Evolutionary conservation across 306 rosid species (phyloP).

Genomic region (Cicer bijugum): DNA sequence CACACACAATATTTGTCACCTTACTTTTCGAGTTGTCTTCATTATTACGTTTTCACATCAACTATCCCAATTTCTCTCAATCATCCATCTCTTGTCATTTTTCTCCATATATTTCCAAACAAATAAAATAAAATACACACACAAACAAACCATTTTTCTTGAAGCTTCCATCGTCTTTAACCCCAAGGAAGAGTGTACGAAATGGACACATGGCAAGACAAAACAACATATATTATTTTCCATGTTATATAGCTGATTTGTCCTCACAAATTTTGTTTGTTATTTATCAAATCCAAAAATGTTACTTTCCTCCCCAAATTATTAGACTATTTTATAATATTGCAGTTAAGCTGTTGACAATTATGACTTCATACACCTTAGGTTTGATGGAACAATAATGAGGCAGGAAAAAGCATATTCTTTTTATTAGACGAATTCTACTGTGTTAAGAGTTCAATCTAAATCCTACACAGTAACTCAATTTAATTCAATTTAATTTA

Average conservation of each 20-base stretch:
- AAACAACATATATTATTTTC: neutral
- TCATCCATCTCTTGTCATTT: slow-evolving; percentile 6
- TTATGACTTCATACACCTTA: no score
- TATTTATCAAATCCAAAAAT: no score
- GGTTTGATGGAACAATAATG: no score
- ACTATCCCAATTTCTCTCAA: neutral
- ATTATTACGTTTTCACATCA: neutral
- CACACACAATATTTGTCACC: slow-evolving; percentile 25
- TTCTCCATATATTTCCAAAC: slow-evolving; percentile 19
- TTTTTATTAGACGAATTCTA: no score
- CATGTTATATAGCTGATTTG: neutral
- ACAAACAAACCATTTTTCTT: neutral
- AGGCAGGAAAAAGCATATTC: no score
- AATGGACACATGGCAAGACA: slow-evolving; percentile 18
- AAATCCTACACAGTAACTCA: no score
- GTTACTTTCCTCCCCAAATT: no score
- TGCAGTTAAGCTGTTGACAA: no score
- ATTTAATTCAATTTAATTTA: no score
- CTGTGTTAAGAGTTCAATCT: no score
- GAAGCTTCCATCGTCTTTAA: slow-evolving; percentile 35
- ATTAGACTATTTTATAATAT: no score
- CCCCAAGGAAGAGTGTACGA: neutral
- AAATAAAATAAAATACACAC: slow-evolving; percentile 6
- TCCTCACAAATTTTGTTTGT: slow-evolving; percentile 3
- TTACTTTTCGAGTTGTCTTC: neutral